Evolutionary conservation across 495 filamentous ascomycete species (phyloP).

Genomic region (Bryoglossum gracile): DNA sequence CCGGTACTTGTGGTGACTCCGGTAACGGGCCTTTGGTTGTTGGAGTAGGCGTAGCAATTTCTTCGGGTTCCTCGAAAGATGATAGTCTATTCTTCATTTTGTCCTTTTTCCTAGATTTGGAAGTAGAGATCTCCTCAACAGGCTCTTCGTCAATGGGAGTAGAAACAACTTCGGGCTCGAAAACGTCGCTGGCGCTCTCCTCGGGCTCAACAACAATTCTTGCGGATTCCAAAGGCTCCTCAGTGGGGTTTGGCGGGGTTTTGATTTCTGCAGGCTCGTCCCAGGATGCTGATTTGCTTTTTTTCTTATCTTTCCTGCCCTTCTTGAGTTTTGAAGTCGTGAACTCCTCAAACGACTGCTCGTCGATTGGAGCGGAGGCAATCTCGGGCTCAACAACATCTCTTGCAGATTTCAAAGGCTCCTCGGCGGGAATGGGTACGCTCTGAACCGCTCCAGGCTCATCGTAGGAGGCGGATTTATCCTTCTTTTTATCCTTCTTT

Average conservation of each 20-base stretch:
- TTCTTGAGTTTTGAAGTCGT: conserved; percentile 16
- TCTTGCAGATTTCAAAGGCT: no score
- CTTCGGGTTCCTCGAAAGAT: conserved; percentile 20
- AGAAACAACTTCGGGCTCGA: no score
- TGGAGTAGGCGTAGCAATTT: conserved; percentile 1
- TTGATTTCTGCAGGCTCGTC: not conserved
- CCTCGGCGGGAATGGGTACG: no score
- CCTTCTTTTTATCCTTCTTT: conserved; percentile 35
- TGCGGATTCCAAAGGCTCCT: no score
- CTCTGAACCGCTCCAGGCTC: conserved; percentile 20
- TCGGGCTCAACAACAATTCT: no score
- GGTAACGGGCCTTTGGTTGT: no score
- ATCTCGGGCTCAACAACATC: no score
- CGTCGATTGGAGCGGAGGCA: no score
- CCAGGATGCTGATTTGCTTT: not conserved
- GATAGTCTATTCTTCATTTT: conserved; percentile 32
- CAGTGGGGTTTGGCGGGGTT: no score
- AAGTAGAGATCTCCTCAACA: conserved; percentile 4
- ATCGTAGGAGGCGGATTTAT: conserved; percentile 24
- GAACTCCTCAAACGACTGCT: no score
- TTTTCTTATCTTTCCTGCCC: not conserved
- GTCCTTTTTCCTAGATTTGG: conserved; percentile 29
- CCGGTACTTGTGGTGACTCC: not conserved
- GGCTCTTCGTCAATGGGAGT: conserved; percentile 15
- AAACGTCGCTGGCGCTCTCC: no score